phyloP scores from a whole-genome alignment of 202 grass and related monocot genomes.

The Panicum virgatum region DNA sequence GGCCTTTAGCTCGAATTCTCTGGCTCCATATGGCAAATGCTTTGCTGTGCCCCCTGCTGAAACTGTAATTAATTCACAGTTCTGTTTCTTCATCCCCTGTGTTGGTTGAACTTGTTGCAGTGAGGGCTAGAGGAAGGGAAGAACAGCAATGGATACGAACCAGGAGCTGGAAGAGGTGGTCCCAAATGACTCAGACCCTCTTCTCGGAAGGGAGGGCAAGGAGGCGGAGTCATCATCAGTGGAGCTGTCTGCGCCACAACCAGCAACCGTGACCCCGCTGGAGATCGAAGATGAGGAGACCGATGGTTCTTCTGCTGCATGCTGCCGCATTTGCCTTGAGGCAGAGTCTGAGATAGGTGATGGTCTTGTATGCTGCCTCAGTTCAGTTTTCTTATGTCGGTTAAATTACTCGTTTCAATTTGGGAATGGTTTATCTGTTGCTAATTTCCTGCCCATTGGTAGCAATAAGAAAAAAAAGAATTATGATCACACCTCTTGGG shows the following conservation, averaged over 20 bases:
- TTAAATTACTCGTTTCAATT: slow-evolving; percentile 5
- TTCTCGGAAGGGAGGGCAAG: slow-evolving; percentile 42
- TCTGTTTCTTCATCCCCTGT: slow-evolving; percentile 21
- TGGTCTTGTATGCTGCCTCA: slow-evolving; percentile 7
- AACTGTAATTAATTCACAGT: slow-evolving; percentile 19
- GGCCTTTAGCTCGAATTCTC: background rate
- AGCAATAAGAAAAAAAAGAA: background rate
- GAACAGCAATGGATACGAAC: slow-evolving; percentile 40
- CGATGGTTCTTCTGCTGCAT: slow-evolving; percentile 46
- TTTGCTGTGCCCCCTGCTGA: slow-evolving; percentile 2
- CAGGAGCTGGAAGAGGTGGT: slow-evolving; percentile 36
- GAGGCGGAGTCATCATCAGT: background rate
- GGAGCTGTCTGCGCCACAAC: slow-evolving; percentile 30
- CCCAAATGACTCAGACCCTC: slow-evolving; percentile 57
- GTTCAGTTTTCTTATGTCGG: slow-evolving; percentile 4
- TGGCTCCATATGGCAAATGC: background rate
- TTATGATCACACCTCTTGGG: background rate
- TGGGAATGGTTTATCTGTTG: slow-evolving; percentile 5
- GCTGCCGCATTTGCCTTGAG: slow-evolving; percentile 86
- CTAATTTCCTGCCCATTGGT: background rate
- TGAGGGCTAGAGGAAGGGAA: slow-evolving; percentile 1
- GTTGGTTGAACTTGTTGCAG: background rate
- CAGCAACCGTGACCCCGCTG: slow-evolving; percentile 17
- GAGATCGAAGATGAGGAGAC: slow-evolving; percentile 70
- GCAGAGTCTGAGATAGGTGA: slow-evolving; percentile 59